A percentile compares a stretch with the other conserved stretches of the same genome.
Conservation (phyloP, 192 early-diverging fungal genomes). For the Coemansia sp. region DNA sequence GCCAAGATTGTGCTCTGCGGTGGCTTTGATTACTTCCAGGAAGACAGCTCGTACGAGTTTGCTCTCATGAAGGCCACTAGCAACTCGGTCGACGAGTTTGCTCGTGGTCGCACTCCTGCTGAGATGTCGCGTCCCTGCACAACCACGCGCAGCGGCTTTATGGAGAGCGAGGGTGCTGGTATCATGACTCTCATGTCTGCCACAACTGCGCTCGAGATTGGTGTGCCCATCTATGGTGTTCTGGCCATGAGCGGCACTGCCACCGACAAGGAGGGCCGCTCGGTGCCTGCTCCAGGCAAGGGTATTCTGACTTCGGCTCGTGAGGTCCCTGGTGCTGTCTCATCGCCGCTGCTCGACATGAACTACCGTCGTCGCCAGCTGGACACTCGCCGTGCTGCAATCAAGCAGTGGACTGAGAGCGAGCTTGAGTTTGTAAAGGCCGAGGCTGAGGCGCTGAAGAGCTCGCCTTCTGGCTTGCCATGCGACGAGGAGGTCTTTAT, state of each 20-base stretch:
- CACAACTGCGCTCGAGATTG: slow-evolving; percentile 81
- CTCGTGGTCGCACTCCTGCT: slow-evolving; percentile 74
- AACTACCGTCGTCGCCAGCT: slow-evolving; percentile 78
- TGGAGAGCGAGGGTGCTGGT: slow-evolving; percentile 91
- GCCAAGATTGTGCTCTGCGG: slow-evolving; percentile 90
- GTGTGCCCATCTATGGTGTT: slow-evolving; percentile 87
- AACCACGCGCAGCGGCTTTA: slow-evolving; percentile 86
- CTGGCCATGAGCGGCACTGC: slow-evolving; percentile 85
- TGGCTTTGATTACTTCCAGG: slow-evolving; percentile 85
- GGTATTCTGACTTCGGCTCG: slow-evolving; percentile 88
- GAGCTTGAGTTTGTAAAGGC: slow-evolving; percentile 26
- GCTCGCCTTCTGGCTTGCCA: slow-evolving; percentile 21
- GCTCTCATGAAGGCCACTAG: slow-evolving; percentile 96
- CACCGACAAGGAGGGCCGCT: slow-evolving; percentile 93
- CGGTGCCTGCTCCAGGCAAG: slow-evolving; percentile 90
- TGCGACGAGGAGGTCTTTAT: slow-evolving; percentile 51
- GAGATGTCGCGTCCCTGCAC: slow-evolving; percentile 95
- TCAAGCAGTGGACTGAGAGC: slow-evolving; percentile 31
- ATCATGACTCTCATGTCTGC: slow-evolving; percentile 88
- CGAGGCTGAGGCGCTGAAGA: slow-evolving; percentile 31
- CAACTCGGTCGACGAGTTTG: slow-evolving; percentile 75
- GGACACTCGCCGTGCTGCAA: slow-evolving; percentile 22
- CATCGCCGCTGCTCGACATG: slow-evolving; percentile 70
- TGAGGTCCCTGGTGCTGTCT: slow-evolving; percentile 60
- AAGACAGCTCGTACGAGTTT: slow-evolving; percentile 91